phyloP scores from a whole-genome alignment of 1,284 basidiomycete species.

The Leccinum solheimii region DNA sequence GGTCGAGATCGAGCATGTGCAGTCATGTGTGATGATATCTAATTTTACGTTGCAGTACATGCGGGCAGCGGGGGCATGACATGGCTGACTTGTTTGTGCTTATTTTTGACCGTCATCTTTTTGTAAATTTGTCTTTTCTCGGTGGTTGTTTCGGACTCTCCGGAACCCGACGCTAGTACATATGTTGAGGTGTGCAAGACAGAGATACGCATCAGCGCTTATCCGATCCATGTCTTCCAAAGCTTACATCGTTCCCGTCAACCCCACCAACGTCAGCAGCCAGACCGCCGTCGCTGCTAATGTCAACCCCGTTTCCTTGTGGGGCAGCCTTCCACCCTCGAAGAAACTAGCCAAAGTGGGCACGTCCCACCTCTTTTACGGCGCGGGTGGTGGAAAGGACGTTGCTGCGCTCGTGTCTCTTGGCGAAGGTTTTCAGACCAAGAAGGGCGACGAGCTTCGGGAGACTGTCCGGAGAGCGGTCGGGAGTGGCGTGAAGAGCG shows the following conservation, averaged over 20 bases:
- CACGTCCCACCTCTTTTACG: constrained; percentile 66
- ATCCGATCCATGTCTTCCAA: constrained; percentile 39
- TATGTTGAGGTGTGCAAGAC: constrained; percentile 14
- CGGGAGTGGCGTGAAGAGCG: constrained; percentile 64
- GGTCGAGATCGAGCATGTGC: not conserved
- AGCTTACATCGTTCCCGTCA: constrained; percentile 45
- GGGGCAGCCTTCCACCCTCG: constrained; percentile 41
- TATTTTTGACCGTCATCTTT: not conserved
- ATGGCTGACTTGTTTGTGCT: not conserved
- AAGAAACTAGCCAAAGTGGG: constrained; percentile 60
- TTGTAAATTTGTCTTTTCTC: not conserved
- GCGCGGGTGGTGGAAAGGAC: constrained; percentile 39
- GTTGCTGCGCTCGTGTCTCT: constrained; percentile 62
- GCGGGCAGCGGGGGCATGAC: too few species aligned
- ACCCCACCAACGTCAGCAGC: constrained; percentile 37
- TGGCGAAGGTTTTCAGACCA: constrained; percentile 56
- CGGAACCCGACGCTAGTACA: constrained; percentile 6
- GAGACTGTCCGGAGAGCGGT: constrained; percentile 68
- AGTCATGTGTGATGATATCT: not conserved
- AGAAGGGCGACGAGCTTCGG: constrained; percentile 50
- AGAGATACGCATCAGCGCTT: constrained; percentile 24
- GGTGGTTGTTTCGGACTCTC: not conserved
- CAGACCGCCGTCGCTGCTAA: constrained; percentile 16
- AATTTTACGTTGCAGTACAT: not conserved
- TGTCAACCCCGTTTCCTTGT: constrained; percentile 43